Base-by-base conservation (phyloP, 2,329 filamentous ascomycete genomes). In the Beauveria caledonica region DNA sequence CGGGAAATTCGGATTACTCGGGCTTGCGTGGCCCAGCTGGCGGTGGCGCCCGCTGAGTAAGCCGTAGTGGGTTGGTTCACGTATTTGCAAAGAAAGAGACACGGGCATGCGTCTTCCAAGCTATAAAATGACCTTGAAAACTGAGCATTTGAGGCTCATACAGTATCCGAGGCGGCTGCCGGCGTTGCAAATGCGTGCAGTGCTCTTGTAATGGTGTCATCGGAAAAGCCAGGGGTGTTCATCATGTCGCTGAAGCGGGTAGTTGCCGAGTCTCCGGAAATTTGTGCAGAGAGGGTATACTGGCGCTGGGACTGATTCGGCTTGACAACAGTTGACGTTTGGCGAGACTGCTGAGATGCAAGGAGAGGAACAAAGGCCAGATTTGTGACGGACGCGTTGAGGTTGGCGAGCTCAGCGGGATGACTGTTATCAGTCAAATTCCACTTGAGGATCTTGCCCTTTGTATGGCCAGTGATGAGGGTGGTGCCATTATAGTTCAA, bases 351-450 rank as follows among this genome's bases (percentile, higher is more conserved):
- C 19, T 29, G 44, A 5, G 51, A 50, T 17, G 58, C 33, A 10
- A 78, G 62, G 76, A 89, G 85, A 10, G 85, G 81, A 29, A 90
- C 77, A 73, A 94, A 89, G n/a, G 80, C 71, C 25, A 97, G 69
- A 66, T 95, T 96, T 11, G 90, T 94, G 39, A 96, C 86, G 19
- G 91, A 86, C 3, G 90, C 88, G 58, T 91, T 91, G 61, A 95
- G 80, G 62, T 88, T 88, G 2, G 84, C 80, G 51, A 93, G 69
- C 57, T 87, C 85, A 3, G 85, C 82, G 1, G 83, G 81, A 63
- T 89, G 87, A 62, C 84, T 85, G 62, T 84, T 83, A 65, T 86
- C 86, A 42, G 85, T 85, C 27, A 93, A 80, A 70, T 90, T 90
- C 93, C 93, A 97, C 58, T 82, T 80, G 36, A 90, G 77, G 45